These are phyloP conservation scores for Plantago ovata DNA, from an alignment of 257 asterid genomes.

Conservation along the genomic window DNA sequence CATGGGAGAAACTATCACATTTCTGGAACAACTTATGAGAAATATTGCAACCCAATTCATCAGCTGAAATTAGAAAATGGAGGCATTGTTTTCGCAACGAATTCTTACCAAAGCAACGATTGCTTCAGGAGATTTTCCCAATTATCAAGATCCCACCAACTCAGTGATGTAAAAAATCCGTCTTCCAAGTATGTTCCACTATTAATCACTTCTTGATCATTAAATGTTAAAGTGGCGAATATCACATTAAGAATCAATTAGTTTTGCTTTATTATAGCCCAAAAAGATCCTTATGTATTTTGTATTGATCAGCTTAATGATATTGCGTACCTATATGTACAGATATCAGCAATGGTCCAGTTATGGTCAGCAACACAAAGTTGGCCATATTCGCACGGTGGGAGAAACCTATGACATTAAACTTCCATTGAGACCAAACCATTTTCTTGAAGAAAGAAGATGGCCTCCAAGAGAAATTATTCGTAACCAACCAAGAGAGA, in stretches of 20 bases:
- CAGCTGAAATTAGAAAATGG: constrained; percentile 54
- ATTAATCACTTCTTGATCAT: not conserved
- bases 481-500: constrained; percentile 32
- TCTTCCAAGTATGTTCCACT: constrained; percentile 35
- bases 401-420: constrained; percentile 12
- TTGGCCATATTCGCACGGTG: constrained; percentile 14
- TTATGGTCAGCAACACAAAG: constrained; percentile 28
- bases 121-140: constrained; percentile 13
- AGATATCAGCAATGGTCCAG: constrained; percentile 49
- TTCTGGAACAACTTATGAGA: constrained; percentile 28
- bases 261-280: too few species aligned
- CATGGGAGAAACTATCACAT: constrained; percentile 41
- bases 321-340: not conserved
- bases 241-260: too few species aligned
- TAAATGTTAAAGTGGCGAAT: too few species aligned
- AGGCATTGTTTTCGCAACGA: constrained; percentile 41
- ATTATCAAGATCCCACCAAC: constrained; percentile 18
- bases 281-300: too few species aligned
- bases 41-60: constrained; percentile 41
- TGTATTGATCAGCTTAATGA: too few species aligned
- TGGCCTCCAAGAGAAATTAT: constrained; percentile 52
- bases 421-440: constrained; percentile 39
- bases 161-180: constrained; percentile 22
- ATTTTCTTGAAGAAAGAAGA: constrained; percentile 55
- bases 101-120: constrained; percentile 15